phyloP scores from a whole-genome alignment of 768 basidiomycete species.

The Boletus pseudopeckii region DNA sequence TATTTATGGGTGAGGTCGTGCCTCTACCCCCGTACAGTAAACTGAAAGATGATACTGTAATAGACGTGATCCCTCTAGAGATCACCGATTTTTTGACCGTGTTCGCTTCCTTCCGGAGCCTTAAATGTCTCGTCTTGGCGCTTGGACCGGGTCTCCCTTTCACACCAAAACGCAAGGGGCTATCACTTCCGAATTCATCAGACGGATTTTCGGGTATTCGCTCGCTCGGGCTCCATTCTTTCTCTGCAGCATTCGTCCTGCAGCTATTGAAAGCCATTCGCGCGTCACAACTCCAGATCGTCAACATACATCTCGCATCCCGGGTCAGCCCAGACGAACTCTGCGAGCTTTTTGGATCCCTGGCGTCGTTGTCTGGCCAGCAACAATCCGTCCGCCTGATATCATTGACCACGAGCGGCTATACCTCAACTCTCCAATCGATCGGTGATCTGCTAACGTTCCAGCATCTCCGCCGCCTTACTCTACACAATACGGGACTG shows the following conservation, averaged over 20 bases:
- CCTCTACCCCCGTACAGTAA: too few relatives aligned
- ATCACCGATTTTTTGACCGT: slow-evolving; percentile 13
- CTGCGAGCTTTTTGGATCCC: slow-evolving; percentile 1
- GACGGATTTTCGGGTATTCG: slow-evolving; percentile 5
- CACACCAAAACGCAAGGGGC: slow-evolving; percentile 5
- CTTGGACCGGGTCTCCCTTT: slow-evolving; percentile 13
- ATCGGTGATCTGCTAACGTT: slow-evolving; percentile 7
- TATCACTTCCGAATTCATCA: slow-evolving; percentile 1
- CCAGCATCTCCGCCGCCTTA: slow-evolving; percentile 12
- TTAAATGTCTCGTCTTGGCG: slow-evolving; percentile 18
- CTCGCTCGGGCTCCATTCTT: slow-evolving; percentile 14
- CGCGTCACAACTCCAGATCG: slow-evolving; percentile 8
- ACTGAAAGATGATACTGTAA: neutral
- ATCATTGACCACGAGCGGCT: slow-evolving; percentile 10
- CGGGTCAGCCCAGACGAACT: slow-evolving; percentile 8
- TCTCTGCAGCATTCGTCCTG: slow-evolving; percentile 6
- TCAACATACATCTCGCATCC: slow-evolving; percentile 16
- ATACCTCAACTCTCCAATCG: slow-evolving; percentile 11
- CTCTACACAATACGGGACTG: slow-evolving; percentile 8
- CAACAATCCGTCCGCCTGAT: slow-evolving; percentile 6
- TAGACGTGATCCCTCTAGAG: slow-evolving; percentile 13
- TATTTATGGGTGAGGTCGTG: slow-evolving; percentile 16
- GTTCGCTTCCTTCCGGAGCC: slow-evolving; percentile 12
- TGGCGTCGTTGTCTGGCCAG: slow-evolving; percentile 6
- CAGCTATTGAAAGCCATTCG: slow-evolving; percentile 8